Conservation (phyloP, 495 filamentous ascomycete genomes). For the Friedmanniomyces simplex region DNA sequence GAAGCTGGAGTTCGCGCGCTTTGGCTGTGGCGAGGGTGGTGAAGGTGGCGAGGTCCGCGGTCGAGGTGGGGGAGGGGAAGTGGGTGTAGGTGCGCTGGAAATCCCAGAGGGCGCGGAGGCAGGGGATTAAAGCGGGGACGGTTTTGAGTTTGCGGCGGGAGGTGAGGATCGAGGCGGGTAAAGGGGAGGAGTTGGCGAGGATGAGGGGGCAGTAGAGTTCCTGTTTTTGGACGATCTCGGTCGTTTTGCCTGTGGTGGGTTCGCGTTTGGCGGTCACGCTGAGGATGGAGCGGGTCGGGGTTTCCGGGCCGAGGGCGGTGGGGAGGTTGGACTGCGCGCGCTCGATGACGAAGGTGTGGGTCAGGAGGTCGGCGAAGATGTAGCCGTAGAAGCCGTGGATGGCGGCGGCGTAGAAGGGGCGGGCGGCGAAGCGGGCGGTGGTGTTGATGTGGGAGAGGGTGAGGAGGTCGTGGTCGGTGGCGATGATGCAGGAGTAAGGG, state of each 20-base stretch:
- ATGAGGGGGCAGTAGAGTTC: slow-evolving; percentile 77
- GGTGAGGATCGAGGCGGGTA: slow-evolving; percentile 58
- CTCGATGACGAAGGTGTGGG: slow-evolving; percentile 79
- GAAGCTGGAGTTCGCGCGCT: slow-evolving; percentile 66
- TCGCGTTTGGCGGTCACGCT: slow-evolving; percentile 62
- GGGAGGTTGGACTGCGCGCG: slow-evolving; percentile 66
- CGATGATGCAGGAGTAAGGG: slow-evolving; percentile 76
- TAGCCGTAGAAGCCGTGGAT: slow-evolving; percentile 90
- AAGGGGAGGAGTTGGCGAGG: slow-evolving; percentile 62
- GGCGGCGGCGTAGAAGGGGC: slow-evolving; percentile 79
- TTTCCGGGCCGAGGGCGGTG: slow-evolving; percentile 55
- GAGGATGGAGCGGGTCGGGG: slow-evolving; percentile 65
- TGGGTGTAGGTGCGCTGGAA: slow-evolving; percentile 48
- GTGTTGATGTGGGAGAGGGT: slow-evolving; percentile 71
- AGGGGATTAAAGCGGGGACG: slow-evolving; percentile 71
- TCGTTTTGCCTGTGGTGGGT: slow-evolving; percentile 47
- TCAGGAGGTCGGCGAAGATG: slow-evolving; percentile 83
- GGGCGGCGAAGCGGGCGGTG: slow-evolving; percentile 59
- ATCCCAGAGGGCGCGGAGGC: slow-evolving; percentile 74
- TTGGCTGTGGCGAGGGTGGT: slow-evolving; percentile 65
- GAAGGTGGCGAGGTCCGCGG: slow-evolving; percentile 45
- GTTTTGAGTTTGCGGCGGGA: slow-evolving; percentile 57
- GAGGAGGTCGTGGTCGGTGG: slow-evolving; percentile 71
- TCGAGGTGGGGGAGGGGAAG: slow-evolving; percentile 43
- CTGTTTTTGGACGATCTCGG: slow-evolving; percentile 85